Conservation (phyloP, 2,329 filamentous ascomycete genomes). For the Curvularia verruculosa region DNA sequence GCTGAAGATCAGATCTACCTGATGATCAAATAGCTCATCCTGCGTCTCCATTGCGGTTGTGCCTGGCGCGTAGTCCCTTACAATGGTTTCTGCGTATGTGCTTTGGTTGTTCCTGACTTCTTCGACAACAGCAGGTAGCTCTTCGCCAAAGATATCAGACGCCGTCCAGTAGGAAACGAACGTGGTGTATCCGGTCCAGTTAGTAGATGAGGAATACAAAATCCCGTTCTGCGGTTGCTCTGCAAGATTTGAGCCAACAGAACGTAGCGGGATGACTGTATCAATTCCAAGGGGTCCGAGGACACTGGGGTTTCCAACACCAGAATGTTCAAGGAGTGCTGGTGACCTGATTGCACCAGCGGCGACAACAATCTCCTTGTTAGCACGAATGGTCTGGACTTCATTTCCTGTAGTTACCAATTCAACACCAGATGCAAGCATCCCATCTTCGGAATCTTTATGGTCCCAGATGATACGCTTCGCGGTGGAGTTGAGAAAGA, state of each 20-base stretch:
- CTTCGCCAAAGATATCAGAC: constrained; percentile 43
- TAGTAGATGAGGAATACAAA: constrained; percentile 33
- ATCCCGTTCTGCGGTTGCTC: constrained; percentile 43
- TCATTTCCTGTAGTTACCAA: constrained; percentile 25
- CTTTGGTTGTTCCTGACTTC: constrained; percentile 35
- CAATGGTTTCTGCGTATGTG: constrained; percentile 35
- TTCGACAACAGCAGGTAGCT: constrained; percentile 29
- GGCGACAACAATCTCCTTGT: constrained; percentile 44
- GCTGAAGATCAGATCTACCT: constrained; percentile 58
- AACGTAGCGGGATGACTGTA: constrained; percentile 27
- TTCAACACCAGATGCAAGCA: constrained; percentile 35
- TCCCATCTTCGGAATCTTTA: neutral
- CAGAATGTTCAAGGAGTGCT: constrained; percentile 45
- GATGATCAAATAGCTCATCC: constrained; percentile 52
- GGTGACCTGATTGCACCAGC: constrained; percentile 46
- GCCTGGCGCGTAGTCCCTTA: constrained; percentile 25
- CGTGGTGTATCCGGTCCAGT: constrained; percentile 48
- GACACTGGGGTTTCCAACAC: constrained; percentile 43
- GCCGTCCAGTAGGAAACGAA: constrained; percentile 47
- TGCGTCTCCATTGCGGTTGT: constrained; percentile 41
- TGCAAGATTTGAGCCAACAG: constrained; percentile 45
- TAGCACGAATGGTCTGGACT: constrained; percentile 25
- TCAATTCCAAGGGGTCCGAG: constrained; percentile 32
- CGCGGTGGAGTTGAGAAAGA: constrained; percentile 53
- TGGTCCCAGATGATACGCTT: constrained; percentile 50